phyloP scores from a whole-genome alignment of 2,329 filamentous ascomycete species.

The Aureobasidium leucospermi region DNA sequence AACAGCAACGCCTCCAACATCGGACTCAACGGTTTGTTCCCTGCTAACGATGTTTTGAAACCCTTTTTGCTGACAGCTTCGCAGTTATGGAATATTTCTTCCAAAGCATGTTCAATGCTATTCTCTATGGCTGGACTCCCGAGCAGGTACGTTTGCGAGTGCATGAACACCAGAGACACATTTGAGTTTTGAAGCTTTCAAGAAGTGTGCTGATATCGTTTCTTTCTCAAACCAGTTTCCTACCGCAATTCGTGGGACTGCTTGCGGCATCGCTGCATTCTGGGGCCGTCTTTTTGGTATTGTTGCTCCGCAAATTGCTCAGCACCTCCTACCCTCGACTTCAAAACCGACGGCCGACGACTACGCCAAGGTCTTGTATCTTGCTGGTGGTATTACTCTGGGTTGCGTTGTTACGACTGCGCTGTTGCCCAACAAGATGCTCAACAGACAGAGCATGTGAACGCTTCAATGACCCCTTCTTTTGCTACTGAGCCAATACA shows the following conservation, averaged over 20 bases:
- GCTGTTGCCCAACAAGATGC: slow-evolving; percentile 36
- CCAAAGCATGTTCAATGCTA: slow-evolving; percentile 46
- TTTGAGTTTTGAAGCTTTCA: too few species aligned
- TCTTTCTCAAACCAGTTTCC: slow-evolving; percentile 30
- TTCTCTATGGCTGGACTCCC: slow-evolving; percentile 46
- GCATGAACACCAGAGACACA: too few species aligned
- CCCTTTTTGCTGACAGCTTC: neutral
- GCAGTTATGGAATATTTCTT: slow-evolving; percentile 44
- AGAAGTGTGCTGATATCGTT: too few species aligned
- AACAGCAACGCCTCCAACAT: slow-evolving; percentile 42
- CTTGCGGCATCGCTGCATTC: slow-evolving; percentile 51
- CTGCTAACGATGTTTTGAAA: neutral
- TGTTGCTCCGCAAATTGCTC: slow-evolving; percentile 49
- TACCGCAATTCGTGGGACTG: slow-evolving; percentile 43
- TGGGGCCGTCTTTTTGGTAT: slow-evolving; percentile 54
- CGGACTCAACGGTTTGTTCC: slow-evolving; percentile 35
- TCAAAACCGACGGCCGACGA: slow-evolving; percentile 20
- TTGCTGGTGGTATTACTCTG: slow-evolving; percentile 49
- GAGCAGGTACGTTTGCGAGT: slow-evolving; percentile 27
- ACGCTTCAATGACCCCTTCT: neutral
- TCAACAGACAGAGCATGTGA: slow-evolving; percentile 30
- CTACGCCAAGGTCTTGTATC: slow-evolving; percentile 47
- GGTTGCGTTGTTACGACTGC: slow-evolving; percentile 47
- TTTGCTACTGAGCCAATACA: too few species aligned
- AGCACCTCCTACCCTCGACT: slow-evolving; percentile 30